phyloP scores from a whole-genome alignment of 441 rosid genomes.

The Daphne laureola region DNA sequence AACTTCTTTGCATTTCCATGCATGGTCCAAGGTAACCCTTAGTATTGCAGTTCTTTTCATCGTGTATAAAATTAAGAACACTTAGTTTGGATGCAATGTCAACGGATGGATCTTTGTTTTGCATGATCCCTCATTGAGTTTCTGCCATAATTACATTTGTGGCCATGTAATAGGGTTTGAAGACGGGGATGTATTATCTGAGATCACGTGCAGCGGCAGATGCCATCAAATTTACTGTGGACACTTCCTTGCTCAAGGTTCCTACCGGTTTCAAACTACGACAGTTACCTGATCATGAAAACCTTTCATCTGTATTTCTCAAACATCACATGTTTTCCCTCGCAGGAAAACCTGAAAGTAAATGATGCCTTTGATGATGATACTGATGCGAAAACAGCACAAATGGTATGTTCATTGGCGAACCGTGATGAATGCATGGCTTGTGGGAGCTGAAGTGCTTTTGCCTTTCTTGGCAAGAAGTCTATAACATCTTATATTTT shows the following conservation, averaged over 20 bases:
- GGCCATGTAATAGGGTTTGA: slow-evolving; percentile 47
- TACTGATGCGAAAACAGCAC: slow-evolving; percentile 58
- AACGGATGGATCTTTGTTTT: too few species aligned
- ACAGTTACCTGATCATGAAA: not conserved
- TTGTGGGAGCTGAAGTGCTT: slow-evolving; percentile 57
- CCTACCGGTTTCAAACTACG: too few species aligned
- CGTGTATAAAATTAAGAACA: too few species aligned
- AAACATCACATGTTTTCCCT: not conserved
- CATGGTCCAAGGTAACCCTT: slow-evolving; percentile 69
- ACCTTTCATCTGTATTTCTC: not conserved
- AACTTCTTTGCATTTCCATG: slow-evolving; percentile 69
- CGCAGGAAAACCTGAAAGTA: slow-evolving; percentile 31
- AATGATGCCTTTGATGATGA: slow-evolving; percentile 24
- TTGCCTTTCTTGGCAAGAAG: too few species aligned
- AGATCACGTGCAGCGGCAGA: slow-evolving; percentile 94
- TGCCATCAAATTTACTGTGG: slow-evolving; percentile 92
- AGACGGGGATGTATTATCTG: slow-evolving; percentile 89
- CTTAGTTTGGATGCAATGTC: too few species aligned
- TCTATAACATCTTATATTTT: too few species aligned
- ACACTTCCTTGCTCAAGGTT: slow-evolving; percentile 54
- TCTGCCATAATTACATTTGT: not conserved
- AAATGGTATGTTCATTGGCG: slow-evolving; percentile 78
- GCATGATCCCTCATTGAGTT: too few species aligned
- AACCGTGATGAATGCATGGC: slow-evolving; percentile 88
- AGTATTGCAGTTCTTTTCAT: too few species aligned